Evolutionary conservation across 306 rosid species (phyloP), one percentile per base, ranked within the genome.

Genomic region (Phaseolus lunatus): DNA sequence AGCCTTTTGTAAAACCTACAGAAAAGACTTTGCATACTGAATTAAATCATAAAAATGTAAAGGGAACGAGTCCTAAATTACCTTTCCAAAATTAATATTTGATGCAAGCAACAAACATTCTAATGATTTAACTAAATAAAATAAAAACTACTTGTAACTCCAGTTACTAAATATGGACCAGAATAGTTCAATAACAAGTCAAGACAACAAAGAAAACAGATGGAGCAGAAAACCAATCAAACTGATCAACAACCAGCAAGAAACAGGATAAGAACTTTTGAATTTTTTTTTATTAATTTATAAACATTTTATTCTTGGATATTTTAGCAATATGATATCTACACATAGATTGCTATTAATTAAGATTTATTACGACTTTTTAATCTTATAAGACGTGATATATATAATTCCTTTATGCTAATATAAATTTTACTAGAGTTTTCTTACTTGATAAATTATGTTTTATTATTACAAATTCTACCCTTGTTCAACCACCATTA

Each of bases 1-100:
- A 58, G 99, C 99, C 89, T 87, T 96, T 81, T 96, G 91, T 78
- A 96, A 85, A 79, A 96, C 99, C 99, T 96, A 84, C 86, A 91
- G 45, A 72, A 22, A 75, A 79, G 49, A 24, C 9, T 37, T 73
- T 69, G 68, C 58, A 71, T 27, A 65, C 14, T 72, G 80, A 77
- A 70, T 33, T 76, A 45, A 24, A 50, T 64, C 53, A 49, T 35
- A 67, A 66, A 58, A 52, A 15, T 72, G 61, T 31, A 78, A 56
- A 37, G 31, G 37, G 47, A 52, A 69, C 12, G 56, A 44, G 20
- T 56, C 75, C 49, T 72, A 71, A 67, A 81, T 41, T 62, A 35
- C 24, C 57, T 10, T 19, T 43, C 39, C 58, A 62, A 72, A 57
- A 70, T 29, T 18, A 44, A 22, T 23, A 54, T 19, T 62, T 23